phyloP scores from a whole-genome alignment of 345 rosid genomes.

The Conringia planisiliqua region DNA sequence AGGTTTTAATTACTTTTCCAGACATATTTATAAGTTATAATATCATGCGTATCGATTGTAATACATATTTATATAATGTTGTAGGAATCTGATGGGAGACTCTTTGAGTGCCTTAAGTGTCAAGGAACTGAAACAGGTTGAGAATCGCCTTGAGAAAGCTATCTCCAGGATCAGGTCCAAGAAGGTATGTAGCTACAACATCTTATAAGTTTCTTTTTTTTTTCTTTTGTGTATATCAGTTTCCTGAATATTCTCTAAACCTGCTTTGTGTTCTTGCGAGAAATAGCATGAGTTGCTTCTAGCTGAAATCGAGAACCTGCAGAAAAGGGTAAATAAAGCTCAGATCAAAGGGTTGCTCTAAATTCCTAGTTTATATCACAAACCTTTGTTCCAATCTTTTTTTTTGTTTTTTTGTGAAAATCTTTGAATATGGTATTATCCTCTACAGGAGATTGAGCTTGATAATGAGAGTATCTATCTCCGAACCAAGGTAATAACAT shows the following conservation, averaged over 20 bases:
- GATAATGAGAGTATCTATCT: constrained; percentile 83
- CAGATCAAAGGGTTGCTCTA: neutral
- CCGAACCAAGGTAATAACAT: constrained; percentile 85
- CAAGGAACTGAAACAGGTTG: constrained; percentile 94
- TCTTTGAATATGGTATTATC: neutral
- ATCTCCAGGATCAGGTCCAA: constrained; percentile 89
- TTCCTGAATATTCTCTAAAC: constrained; percentile 4
- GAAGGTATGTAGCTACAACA: constrained; percentile 55
- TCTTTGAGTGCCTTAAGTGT: constrained; percentile 70
- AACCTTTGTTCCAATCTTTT: neutral
- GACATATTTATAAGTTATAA: neutral
- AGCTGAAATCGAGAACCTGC: constrained; percentile 84
- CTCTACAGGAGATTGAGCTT: constrained; percentile 72
- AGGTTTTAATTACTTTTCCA: constrained; percentile 43
- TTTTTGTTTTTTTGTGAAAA: neutral
- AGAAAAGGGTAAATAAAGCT: constrained; percentile 65
- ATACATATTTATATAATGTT: neutral
- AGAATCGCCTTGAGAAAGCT: constrained; percentile 93
- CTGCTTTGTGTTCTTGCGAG: constrained; percentile 16
- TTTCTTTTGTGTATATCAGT: neutral
- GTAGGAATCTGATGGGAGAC: constrained; percentile 93
- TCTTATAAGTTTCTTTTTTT: neutral
- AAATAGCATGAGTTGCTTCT: constrained; percentile 91
- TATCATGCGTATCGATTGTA: neutral
- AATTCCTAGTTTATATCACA: neutral